phyloP scores from a whole-genome alignment of 768 basidiomycete genomes.

The Naganishia randhawae region DNA sequence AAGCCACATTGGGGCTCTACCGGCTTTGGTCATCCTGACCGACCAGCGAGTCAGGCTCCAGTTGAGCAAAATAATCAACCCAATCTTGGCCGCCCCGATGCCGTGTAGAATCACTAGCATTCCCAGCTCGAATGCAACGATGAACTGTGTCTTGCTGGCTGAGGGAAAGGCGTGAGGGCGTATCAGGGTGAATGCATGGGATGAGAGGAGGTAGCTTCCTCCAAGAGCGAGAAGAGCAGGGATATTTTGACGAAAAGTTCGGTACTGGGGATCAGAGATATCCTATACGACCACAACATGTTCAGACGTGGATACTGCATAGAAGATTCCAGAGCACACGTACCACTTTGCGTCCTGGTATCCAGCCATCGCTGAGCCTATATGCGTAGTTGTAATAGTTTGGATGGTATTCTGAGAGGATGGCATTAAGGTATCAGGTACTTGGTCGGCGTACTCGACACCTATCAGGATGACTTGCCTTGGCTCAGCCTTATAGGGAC shows the following conservation, averaged over 20 bases:
- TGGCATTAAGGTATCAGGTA: background rate
- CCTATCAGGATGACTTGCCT: constrained; percentile 57
- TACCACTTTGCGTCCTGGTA: constrained; percentile 74
- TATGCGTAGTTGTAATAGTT: constrained; percentile 65
- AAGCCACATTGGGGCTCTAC: constrained; percentile 34
- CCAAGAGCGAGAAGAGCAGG: constrained; percentile 60
- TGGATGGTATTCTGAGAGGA: constrained; percentile 53
- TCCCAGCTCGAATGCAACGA: constrained; percentile 41
- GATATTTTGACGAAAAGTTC: constrained; percentile 76
- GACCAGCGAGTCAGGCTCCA: constrained; percentile 50
- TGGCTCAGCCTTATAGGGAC: constrained; percentile 69
- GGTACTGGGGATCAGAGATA: constrained; percentile 86
- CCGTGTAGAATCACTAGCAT: constrained; percentile 78
- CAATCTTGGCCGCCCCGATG: constrained; percentile 69
- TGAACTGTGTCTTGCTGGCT: constrained; percentile 19
- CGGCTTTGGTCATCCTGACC: constrained; percentile 56
- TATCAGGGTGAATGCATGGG: constrained; percentile 53
- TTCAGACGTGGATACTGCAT: background rate
- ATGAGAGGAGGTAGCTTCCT: constrained; percentile 62
- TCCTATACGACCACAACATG: constrained; percentile 58
- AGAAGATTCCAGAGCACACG: constrained; percentile 47
- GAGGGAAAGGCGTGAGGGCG: constrained; percentile 16
- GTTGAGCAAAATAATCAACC: constrained; percentile 62
- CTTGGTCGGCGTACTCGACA: background rate
- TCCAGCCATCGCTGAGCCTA: constrained; percentile 70